Base-by-base conservation (phyloP, 257 asterid species). In the Primulina eburnea region DNA sequence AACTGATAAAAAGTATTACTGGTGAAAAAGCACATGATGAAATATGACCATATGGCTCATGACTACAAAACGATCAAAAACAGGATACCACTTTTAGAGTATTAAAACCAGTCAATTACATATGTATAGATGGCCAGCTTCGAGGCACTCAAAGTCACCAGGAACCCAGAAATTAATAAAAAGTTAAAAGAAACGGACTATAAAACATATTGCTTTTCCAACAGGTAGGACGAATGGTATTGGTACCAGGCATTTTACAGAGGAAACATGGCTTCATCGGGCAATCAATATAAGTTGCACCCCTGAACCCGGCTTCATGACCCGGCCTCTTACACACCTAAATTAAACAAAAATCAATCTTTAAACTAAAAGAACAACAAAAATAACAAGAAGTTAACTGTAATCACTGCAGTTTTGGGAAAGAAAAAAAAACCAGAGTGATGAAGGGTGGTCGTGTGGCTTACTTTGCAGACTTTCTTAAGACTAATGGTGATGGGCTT, bases 221-320 rank as follows among this genome's bases (percentile, higher is more conserved):
- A 28, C 30, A 28, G 30, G 30, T 28, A 28, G 30, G 30, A 28
- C 4, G 3, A 28, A 28, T 28, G 30, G 57, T 1, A 43, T 67
- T 28, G 34, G 57, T 80, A 92, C 99, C 99, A 78, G 96, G 96
- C 96, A 80, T 74, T 84, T 93, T 93, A 86, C 99, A 93, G 60
- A 93, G 95, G 72, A 90, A 93, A 80, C 99, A 93, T 5, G 99
- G 99, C 78, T 93, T 93, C 99, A 93, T 93, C 0, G 99, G 99
- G 78, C 99, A 93, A 75, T 93, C 99, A 75, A 93, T 81, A 81
- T 93, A 93, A 10, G 97, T 90, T 6, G 99, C 99, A 21, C 99
- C 99, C 75, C 71, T 85, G 73, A 93, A 93, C 56, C 99, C 99
- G 43, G 99, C 96, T 79, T 90, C 96, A 76, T 93, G 99, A 38